A percentile compares a stretch with the other conserved stretches of the same genome.
These are phyloP conservation scores for Kodamaea arcana DNA, from an alignment of 1,139 yeast species.

Conservation along the genomic window DNA sequence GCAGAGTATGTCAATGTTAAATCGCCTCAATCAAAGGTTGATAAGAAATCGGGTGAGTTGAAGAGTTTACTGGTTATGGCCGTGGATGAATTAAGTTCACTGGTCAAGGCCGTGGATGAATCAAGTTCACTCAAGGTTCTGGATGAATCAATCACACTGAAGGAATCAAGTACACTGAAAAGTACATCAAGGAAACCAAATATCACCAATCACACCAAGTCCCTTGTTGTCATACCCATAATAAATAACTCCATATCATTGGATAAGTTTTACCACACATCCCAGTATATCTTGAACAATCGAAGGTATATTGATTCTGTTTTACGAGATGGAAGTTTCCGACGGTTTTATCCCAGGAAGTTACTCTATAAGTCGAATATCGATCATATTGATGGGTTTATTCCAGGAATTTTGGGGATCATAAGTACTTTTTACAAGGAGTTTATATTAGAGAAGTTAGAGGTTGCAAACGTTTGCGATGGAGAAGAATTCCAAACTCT, in stretches of 20 bases:
- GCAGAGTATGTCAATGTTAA: slow-evolving; percentile 7
- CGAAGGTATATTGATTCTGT: slow-evolving; percentile 10
- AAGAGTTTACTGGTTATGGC: too few relatives aligned
- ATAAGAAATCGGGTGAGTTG: too few relatives aligned
- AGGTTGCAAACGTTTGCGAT: neutral
- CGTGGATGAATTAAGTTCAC: too few relatives aligned
- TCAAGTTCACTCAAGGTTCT: too few relatives aligned
- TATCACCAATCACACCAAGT: too few relatives aligned
- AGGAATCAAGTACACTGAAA: too few relatives aligned
- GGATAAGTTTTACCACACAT: slow-evolving; percentile 6
- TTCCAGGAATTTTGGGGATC: slow-evolving; percentile 12
- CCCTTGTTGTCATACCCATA: slow-evolving; percentile 10
- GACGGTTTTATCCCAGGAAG: slow-evolving; percentile 13
- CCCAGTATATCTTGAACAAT: slow-evolving; percentile 13
- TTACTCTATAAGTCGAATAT: slow-evolving; percentile 9
- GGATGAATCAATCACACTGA: too few relatives aligned
- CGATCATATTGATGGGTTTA: slow-evolving; percentile 9
- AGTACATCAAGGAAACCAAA: too few relatives aligned
- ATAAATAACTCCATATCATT: slow-evolving; percentile 6
- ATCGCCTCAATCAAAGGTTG: neutral
- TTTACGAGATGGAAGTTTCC: slow-evolving; percentile 8
- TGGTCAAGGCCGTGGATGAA: too few relatives aligned
- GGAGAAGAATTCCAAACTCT: neutral
- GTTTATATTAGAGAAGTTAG: slow-evolving; percentile 7
- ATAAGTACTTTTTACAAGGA: slow-evolving; percentile 12